These are phyloP conservation scores for Trichoderma virens DNA, from an alignment of 495 filamentous ascomycete species.

Conservation along the genomic window DNA sequence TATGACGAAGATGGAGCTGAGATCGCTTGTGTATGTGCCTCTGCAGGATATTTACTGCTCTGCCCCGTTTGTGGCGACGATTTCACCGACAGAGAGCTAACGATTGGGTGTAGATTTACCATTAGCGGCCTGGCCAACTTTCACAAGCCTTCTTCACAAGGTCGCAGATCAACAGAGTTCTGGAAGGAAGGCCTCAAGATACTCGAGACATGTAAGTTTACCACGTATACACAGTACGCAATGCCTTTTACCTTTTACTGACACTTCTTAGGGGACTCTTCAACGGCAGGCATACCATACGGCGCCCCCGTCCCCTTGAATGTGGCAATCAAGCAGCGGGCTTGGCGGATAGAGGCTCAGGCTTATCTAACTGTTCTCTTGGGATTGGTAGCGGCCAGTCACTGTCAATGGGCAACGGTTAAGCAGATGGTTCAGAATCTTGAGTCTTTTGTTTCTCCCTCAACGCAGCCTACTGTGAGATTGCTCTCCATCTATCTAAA, in stretches of 20 bases:
- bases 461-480: slow-evolving; percentile 25
- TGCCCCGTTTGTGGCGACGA: too few relatives aligned
- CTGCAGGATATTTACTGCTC: background rate
- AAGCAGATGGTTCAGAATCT: slow-evolving; percentile 35
- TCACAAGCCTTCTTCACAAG: slow-evolving; percentile 20
- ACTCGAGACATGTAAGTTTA: background rate
- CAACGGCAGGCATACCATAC: slow-evolving; percentile 1
- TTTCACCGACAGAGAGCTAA: slow-evolving; percentile 10
- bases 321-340: background rate
- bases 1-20: slow-evolving; percentile 41
- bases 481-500: slow-evolving; percentile 56
- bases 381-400: slow-evolving; percentile 37
- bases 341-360: slow-evolving; percentile 34
- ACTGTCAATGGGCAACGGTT: slow-evolving; percentile 38
- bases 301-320: background rate
- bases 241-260: too few relatives aligned
- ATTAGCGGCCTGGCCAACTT: slow-evolving; percentile 55
- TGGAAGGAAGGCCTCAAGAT: slow-evolving; percentile 5
- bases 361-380: slow-evolving; percentile 41
- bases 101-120: slow-evolving; percentile 27
- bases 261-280: background rate
- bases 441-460: slow-evolving; percentile 23
- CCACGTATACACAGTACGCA: background rate
- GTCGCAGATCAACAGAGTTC: background rate
- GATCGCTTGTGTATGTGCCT: slow-evolving; percentile 36